Evolutionary conservation across 805 yeast genomes (phyloP).

Genomic region (Sungouiella thailandica): DNA sequence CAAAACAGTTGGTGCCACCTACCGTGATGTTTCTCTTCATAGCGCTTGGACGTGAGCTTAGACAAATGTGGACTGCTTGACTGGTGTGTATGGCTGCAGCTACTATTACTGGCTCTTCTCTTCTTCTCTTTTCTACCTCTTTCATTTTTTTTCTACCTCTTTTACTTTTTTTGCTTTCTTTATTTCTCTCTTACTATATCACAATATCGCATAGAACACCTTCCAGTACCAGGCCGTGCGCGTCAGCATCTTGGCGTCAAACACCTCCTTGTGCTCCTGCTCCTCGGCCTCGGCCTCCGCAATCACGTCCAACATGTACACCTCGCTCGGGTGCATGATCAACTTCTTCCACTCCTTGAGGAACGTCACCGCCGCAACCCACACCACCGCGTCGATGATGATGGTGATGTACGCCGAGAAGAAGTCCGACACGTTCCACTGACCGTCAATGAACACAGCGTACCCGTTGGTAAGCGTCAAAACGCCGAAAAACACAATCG

Average conservation of each 20-base stretch:
- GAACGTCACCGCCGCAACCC: neutral
- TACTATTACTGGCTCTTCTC: too few relatives aligned
- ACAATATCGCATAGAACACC: constrained; percentile 1
- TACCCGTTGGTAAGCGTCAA: constrained; percentile 4
- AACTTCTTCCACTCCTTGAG: neutral
- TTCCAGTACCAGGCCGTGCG: constrained; percentile 1
- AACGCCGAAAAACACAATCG: neutral
- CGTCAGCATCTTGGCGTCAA: neutral
- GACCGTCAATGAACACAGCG: constrained; percentile 3
- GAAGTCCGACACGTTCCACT: constrained; percentile 2
- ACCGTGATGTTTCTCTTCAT: too few relatives aligned
- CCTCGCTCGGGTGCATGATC: neutral
- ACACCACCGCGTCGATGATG: constrained; percentile 2
- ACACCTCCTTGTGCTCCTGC: constrained; percentile 1
- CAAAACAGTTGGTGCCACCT: too few relatives aligned
- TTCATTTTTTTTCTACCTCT: too few relatives aligned
- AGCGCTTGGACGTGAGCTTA: too few relatives aligned
- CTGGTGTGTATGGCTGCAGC: too few relatives aligned
- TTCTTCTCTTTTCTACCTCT: too few relatives aligned
- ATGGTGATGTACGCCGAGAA: constrained; percentile 4
- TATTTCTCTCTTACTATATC: too few relatives aligned
- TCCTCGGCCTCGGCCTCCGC: constrained; percentile 3
- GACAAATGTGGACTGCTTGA: too few relatives aligned
- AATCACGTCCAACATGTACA: constrained; percentile 1
- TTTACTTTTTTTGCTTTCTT: too few relatives aligned